phyloP scores from a whole-genome alignment of 495 filamentous ascomycete species.

The Halenospora varia region DNA sequence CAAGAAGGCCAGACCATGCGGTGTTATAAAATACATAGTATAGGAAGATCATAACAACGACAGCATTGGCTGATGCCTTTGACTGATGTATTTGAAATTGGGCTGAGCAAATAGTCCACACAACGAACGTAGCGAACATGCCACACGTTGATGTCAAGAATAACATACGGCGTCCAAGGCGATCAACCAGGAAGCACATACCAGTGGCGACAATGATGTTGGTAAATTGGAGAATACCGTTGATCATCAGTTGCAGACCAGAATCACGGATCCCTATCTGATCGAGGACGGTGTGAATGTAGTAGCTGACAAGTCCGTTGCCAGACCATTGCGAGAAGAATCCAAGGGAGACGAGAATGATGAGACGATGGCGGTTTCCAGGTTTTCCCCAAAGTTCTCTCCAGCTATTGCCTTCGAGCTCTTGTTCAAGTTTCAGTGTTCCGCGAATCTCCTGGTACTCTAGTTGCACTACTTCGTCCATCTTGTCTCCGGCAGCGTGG shows the following conservation, averaged over 20 bases:
- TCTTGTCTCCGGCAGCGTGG: slow-evolving; percentile 21
- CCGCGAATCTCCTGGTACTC: slow-evolving; percentile 31
- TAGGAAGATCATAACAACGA: slow-evolving; percentile 37
- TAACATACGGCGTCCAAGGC: slow-evolving; percentile 33
- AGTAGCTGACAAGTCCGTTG: slow-evolving; percentile 43
- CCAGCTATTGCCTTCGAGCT: slow-evolving; percentile 27
- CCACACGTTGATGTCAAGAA: slow-evolving; percentile 33
- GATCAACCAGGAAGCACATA: slow-evolving; percentile 38
- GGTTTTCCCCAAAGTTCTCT: slow-evolving; percentile 27
- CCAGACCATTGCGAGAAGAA: slow-evolving; percentile 44
- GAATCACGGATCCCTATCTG: slow-evolving; percentile 15
- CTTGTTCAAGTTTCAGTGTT: slow-evolving; percentile 45
- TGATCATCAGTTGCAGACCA: slow-evolving; percentile 36
- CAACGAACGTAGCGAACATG: slow-evolving; percentile 32
- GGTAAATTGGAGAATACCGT: slow-evolving; percentile 36
- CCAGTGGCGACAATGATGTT: slow-evolving; percentile 36
- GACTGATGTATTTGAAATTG: slow-evolving; percentile 17
- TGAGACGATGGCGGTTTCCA: slow-evolving; percentile 28
- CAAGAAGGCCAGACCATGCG: slow-evolving; percentile 30
- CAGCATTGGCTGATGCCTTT: slow-evolving; percentile 25
- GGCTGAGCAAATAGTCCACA: slow-evolving; percentile 32
- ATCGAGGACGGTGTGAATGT: slow-evolving; percentile 34
- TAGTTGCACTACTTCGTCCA: slow-evolving; percentile 12
- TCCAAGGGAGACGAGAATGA: slow-evolving; percentile 28
- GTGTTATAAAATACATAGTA: slow-evolving; percentile 37